Evolutionary conservation across 192 early-diverging fungal species (phyloP), one percentile per base, ranked within the genome.

Genomic region (Funneliformis geosporum): DNA sequence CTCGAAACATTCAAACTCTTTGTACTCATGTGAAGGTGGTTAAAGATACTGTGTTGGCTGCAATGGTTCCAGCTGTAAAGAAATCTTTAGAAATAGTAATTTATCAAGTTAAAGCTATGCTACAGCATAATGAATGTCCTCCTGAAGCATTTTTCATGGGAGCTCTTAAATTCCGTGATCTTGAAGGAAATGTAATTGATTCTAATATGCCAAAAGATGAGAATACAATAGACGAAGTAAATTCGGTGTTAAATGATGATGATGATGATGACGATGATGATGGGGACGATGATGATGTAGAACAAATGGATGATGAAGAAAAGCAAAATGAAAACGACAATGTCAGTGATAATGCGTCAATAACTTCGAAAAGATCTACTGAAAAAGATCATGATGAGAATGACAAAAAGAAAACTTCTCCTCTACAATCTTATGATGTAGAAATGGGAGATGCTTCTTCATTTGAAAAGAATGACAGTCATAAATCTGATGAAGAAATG

Each of bases 1-100:
- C 89, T 10, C 68, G 88, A 40, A 80, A 80, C 23, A 47, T 90
- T 14, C 89, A 95, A 87, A 88, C 82, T 73, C 89, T 95, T 25
- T 95, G 94, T 74, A 89, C 89, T 44, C 93, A 95, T 80, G 92
- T 91, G 18, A 95, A 95, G 73, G 90, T 88, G 10, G 84, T 85
- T 5, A 91, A 89, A 79, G 92, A 95, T 64, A 84, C 86, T 0
- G 74, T 78, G 40, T 76, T 95, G 33, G 85, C 91, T 60, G 81
- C 88, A 6, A 86, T 86, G 79, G 94, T 95, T 0, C 94, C 94
- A 12, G 82, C 86, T 14, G 82, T 90, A 33, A 93, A 91, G 76
- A 90, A 89, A 60, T 90, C 88, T 33, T 85, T 95, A 61, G 94
- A 95, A 75, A 86, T 83, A 69, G 88, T 95, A 4, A 83, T 95